These are phyloP conservation scores for Candida ovalis DNA, from an alignment of 805 yeast species.

Conservation along the genomic window DNA sequence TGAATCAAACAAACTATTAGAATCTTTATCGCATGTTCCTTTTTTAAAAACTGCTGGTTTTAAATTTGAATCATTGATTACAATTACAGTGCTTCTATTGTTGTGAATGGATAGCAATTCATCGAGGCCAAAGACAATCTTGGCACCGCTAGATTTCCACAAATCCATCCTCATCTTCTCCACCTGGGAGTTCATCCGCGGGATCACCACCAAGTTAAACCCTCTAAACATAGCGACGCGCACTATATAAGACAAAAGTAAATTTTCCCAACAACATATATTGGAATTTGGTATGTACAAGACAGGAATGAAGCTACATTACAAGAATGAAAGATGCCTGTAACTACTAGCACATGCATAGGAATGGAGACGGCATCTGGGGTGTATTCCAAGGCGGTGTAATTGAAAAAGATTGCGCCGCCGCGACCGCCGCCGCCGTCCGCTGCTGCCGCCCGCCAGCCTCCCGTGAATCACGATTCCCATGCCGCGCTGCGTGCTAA, in stretches of 20 bases:
- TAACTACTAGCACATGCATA: too few relatives aligned
- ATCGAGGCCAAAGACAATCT: slow-evolving; percentile 7
- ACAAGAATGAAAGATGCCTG: too few relatives aligned
- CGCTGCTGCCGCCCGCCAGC: too few relatives aligned
- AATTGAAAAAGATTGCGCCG: too few relatives aligned
- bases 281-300: too few relatives aligned
- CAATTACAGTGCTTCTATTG: background rate
- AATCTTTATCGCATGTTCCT: background rate
- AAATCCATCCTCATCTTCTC: slow-evolving; percentile 18
- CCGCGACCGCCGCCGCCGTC: too few relatives aligned
- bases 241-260: background rate
- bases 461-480: too few relatives aligned
- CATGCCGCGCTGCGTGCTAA: too few relatives aligned
- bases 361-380: too few relatives aligned
- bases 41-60: background rate
- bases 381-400: too few relatives aligned
- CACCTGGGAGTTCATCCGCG: slow-evolving; percentile 12
- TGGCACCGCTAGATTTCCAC: slow-evolving; percentile 28
- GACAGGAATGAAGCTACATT: background rate
- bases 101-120: background rate
- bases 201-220: slow-evolving; percentile 17
- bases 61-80: slow-evolving; percentile 7
- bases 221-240: slow-evolving; percentile 12
- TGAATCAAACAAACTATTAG: background rate
- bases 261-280: too few relatives aligned